Percentiles rank a stretch among this genome's conserved stretches.
Evolutionary conservation across 495 filamentous ascomycete genomes (phyloP).

Genomic region (Podospora appendiculata): DNA sequence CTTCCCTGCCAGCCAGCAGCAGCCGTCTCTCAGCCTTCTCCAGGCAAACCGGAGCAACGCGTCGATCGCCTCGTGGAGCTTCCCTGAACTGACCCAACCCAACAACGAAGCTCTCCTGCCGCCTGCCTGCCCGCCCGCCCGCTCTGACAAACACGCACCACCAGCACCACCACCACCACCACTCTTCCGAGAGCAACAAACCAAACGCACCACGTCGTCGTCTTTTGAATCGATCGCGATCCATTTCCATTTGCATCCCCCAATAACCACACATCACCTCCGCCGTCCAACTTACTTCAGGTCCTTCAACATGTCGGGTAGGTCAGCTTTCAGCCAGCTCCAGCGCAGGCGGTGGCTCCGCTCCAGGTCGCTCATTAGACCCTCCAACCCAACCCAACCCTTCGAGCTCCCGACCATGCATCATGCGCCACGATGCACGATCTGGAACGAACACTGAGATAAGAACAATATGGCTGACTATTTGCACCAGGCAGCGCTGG

Average conservation of each 20-base stretch:
- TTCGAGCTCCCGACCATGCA: slow-evolving; percentile 6
- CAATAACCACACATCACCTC: not conserved
- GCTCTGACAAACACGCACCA: not conserved
- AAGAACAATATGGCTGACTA: slow-evolving; percentile 13
- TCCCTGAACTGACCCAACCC: slow-evolving; percentile 6
- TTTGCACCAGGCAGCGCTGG: slow-evolving; percentile 71
- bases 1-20: slow-evolving; percentile 3
- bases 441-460: not conserved
- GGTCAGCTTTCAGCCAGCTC: slow-evolving; percentile 16
- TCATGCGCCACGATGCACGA: too few species aligned
- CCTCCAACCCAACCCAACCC: not conserved
- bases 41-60: slow-evolving; percentile 35
- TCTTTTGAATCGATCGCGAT: not conserved
- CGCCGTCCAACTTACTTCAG: slow-evolving; percentile 2
- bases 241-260: not conserved
- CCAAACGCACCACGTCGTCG: not conserved
- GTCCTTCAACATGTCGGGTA: slow-evolving; percentile 39
- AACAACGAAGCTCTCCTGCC: slow-evolving; percentile 23
- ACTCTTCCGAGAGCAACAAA: not conserved
- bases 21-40: slow-evolving; percentile 21
- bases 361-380: not conserved
- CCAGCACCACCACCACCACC: not conserved
- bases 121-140: slow-evolving; percentile 6
- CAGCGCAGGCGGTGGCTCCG: not conserved
- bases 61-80: slow-evolving; percentile 24